Conservation (phyloP, 2,329 filamentous ascomycete species). For the Fusarium verrucosum region DNA sequence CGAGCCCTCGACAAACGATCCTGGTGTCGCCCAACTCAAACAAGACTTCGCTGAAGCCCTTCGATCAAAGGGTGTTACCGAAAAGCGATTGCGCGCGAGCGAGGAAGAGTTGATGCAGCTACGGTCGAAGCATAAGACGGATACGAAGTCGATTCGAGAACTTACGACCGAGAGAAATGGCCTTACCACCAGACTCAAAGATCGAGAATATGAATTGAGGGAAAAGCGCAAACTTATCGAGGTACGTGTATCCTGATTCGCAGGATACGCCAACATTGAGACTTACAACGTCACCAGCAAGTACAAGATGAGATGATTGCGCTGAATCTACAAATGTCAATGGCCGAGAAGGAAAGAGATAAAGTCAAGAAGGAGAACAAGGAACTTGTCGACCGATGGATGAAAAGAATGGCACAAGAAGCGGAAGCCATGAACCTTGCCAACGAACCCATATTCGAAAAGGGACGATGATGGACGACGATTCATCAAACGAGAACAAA, state of each 20-base stretch:
- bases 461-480: constrained; percentile 38
- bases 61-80: constrained; percentile 74
- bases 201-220: constrained; percentile 84
- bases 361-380: constrained; percentile 84
- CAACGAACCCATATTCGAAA: constrained; percentile 59
- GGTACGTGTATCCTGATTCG: constrained; percentile 52
- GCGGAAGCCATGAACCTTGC: constrained; percentile 85
- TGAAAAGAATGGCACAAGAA: constrained; percentile 85
- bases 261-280: not conserved
- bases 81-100: constrained; percentile 68
- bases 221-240: constrained; percentile 86
- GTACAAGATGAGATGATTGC: constrained; percentile 94
- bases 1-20: constrained; percentile 43
- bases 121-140: constrained; percentile 66
- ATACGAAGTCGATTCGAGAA: constrained; percentile 67
- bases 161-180: constrained; percentile 70
- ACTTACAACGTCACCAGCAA: constrained; percentile 58
- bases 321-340: constrained; percentile 85
- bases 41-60: constrained; percentile 81
- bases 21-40: constrained; percentile 61
- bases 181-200: constrained; percentile 74
- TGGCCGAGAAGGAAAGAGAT: constrained; percentile 79
- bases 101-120: constrained; percentile 72
- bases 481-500: not conserved
- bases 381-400: constrained; percentile 90